phyloP scores from a whole-genome alignment of 1,284 basidiomycete species.

The Taiwanofungus camphoratus region DNA sequence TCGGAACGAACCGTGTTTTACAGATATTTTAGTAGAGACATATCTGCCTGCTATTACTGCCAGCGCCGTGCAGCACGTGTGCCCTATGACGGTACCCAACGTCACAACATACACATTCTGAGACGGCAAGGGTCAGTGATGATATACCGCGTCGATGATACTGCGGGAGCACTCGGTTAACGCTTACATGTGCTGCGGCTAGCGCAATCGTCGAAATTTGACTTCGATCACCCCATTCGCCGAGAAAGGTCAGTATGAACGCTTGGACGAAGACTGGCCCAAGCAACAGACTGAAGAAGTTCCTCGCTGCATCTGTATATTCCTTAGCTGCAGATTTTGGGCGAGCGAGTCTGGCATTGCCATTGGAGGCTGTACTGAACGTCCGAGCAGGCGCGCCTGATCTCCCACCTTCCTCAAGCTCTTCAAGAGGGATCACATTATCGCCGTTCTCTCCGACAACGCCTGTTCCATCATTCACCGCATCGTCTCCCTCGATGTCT shows the following conservation, averaged over 20 bases:
- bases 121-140: constrained; percentile 5
- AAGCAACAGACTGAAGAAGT: constrained; percentile 78
- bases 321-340: constrained; percentile 22
- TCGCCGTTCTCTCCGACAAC: constrained; percentile 27
- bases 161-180: constrained; percentile 20
- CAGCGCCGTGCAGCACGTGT: constrained; percentile 82
- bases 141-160: constrained; percentile 9
- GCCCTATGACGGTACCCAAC: constrained; percentile 86
- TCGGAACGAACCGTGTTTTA: constrained; percentile 76
- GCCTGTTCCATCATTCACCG: constrained; percentile 39
- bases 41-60: constrained; percentile 91
- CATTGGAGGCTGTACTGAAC: constrained; percentile 8
- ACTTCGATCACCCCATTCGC: constrained; percentile 97
- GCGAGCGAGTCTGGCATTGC: constrained; percentile 14
- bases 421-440: constrained; percentile 50
- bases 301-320: constrained; percentile 68
- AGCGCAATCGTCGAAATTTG: constrained; percentile 98
- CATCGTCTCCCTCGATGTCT: constrained; percentile 76
- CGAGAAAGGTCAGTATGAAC: constrained; percentile 93
- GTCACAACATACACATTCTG: constrained; percentile 80
- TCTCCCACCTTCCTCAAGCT: constrained; percentile 52
- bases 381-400: constrained; percentile 11
- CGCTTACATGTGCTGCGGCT: constrained; percentile 88
- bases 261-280: constrained; percentile 95
- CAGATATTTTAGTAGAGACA: constrained; percentile 89